Evolutionary conservation across 768 basidiomycete genomes (phyloP), one percentile per base, ranked within the genome.

Genomic region (Polyporus arcularius): DNA sequence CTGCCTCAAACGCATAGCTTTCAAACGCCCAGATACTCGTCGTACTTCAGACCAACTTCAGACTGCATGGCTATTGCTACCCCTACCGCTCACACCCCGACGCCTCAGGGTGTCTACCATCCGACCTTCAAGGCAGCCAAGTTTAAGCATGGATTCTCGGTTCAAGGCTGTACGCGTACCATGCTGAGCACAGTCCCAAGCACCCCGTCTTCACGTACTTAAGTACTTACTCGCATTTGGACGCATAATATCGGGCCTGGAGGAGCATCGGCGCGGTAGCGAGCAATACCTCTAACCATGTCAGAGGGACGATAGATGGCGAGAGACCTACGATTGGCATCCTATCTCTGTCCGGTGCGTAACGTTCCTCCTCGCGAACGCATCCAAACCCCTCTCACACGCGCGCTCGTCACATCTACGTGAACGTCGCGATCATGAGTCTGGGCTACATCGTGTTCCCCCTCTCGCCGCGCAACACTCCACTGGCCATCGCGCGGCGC

Each of bases 161-260:
- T 78, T 0, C 72, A 74, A 2, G 67, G 49, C 50, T 78, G 14
- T 74, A 71, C 45, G 77, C 78, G 53, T 78, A 69, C 67, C 72
- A 79, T 51, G 54, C 59, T 2, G 46, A 67, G 26, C 62, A 76
- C 56, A 69, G 63, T 18, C 69, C 74, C 1, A 55, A 69, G 16
- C 76, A 79, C 56, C 71, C 72, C 12, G 51, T 75, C n/a, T 78
- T 74, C 53, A 56, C 65, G 10, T 75, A 65, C n/a, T n/a, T n/a
- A n/a, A n/a, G n/a, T n/a, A n/a, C n/a, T n/a, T n/a, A n/a, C 54
- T 61, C 57, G 1, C 57, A 67, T 5, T 61, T 61, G 1, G 63
- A 65, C n/a, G n/a, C n/a, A n/a, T n/a, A n/a, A n/a, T n/a, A n/a
- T n/a, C n/a, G n/a, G n/a, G n/a, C n/a, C n/a, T 61, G 1, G 63